Percentiles rank a stretch among this genome's conserved stretches.
phyloP scores from a whole-genome alignment of 2,329 filamentous ascomycete species.

The Monilinia fructicola region DNA sequence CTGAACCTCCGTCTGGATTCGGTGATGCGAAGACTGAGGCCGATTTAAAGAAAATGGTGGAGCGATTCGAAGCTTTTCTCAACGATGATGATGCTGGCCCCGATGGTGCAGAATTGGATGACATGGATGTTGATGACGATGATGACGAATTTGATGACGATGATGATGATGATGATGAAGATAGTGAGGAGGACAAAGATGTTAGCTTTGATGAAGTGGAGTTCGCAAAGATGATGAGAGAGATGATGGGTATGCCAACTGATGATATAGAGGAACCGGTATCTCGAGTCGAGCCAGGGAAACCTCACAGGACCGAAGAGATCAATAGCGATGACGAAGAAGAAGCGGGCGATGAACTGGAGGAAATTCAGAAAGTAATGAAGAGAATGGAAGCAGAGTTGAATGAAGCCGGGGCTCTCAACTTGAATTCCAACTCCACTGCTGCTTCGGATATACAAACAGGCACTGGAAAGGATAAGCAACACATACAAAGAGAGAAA shows the following conservation, averaged over 20 bases:
- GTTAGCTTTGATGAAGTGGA: slow-evolving; percentile 81
- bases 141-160: slow-evolving; percentile 54
- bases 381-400: slow-evolving; percentile 72
- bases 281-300: slow-evolving; percentile 19
- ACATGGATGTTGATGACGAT: slow-evolving; percentile 63
- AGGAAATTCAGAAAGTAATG: slow-evolving; percentile 64
- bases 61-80: slow-evolving; percentile 88
- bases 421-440: slow-evolving; percentile 47
- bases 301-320: slow-evolving; percentile 31
- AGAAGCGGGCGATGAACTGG: slow-evolving; percentile 47
- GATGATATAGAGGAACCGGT: slow-evolving; percentile 28
- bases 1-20: slow-evolving; percentile 48
- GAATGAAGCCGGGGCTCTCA: slow-evolving; percentile 64
- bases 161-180: slow-evolving; percentile 51
- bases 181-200: slow-evolving; percentile 69
- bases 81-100: slow-evolving; percentile 79
- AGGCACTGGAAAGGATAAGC: not conserved
- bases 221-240: slow-evolving; percentile 83
- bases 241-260: slow-evolving; percentile 74
- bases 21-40: slow-evolving; percentile 68
- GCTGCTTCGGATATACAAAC: slow-evolving; percentile 35
- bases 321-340: slow-evolving; percentile 42
- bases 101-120: slow-evolving; percentile 72
- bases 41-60: slow-evolving; percentile 86
- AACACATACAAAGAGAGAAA: slow-evolving; percentile 46